Conservation (phyloP, 2,329 filamentous ascomycete genomes). For the Aureobasidium leucospermi region DNA sequence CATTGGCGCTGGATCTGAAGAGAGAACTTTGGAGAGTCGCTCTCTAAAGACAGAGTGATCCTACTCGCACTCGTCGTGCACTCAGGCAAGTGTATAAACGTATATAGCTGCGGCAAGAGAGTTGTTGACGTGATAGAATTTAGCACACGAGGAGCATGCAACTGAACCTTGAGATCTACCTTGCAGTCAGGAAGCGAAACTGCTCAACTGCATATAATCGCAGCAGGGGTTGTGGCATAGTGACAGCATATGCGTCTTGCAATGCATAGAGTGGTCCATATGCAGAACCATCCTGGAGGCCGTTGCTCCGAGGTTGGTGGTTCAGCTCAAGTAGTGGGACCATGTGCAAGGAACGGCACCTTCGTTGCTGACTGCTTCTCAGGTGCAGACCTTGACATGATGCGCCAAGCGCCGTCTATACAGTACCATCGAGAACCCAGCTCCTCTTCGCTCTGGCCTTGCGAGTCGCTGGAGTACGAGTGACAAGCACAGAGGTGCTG, state of each 20-base stretch:
- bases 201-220: neutral
- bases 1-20: too few relatives aligned
- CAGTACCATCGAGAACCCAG: too few relatives aligned
- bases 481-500: neutral
- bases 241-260: neutral
- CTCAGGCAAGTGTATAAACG: too few relatives aligned
- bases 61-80: too few relatives aligned
- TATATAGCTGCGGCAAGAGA: too few relatives aligned
- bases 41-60: too few relatives aligned
- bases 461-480: too few relatives aligned
- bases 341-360: neutral
- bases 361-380: slow-evolving; percentile 7
- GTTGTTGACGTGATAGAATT: too few relatives aligned
- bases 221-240: neutral
- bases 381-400: neutral
- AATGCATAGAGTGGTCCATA: neutral
- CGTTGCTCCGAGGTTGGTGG: neutral
- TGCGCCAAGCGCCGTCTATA: neutral
- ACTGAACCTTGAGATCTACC: neutral
- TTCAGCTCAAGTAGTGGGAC: neutral
- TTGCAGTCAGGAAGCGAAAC: neutral
- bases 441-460: neutral
- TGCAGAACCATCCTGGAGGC: neutral
- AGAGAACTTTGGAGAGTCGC: too few relatives aligned
- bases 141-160: too few relatives aligned